Conservation (phyloP, 805 yeast genomes). For the Osmozyma mogii region DNA sequence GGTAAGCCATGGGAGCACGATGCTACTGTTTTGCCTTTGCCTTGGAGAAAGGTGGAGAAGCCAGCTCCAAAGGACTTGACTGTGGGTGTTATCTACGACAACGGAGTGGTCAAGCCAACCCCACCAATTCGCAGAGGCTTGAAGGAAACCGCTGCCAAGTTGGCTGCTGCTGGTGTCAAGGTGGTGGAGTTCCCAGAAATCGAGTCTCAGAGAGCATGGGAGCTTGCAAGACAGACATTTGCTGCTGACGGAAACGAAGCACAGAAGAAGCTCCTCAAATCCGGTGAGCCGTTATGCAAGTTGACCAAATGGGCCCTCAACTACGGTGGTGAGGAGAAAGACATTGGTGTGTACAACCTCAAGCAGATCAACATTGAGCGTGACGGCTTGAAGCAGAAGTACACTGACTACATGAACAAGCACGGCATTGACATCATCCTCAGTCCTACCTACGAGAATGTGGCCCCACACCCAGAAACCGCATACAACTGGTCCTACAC, state of each 20-base stretch:
- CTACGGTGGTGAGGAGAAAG: constrained; percentile 49
- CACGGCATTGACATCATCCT: constrained; percentile 58
- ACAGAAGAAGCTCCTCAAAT: constrained; percentile 44
- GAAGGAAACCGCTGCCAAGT: constrained; percentile 43
- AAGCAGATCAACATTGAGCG: constrained; percentile 47
- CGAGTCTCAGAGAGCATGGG: constrained; percentile 48
- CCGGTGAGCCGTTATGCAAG: constrained; percentile 65
- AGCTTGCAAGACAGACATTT: constrained; percentile 51
- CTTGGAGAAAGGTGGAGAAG: constrained; percentile 43
- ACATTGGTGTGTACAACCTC: constrained; percentile 41
- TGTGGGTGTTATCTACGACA: constrained; percentile 57
- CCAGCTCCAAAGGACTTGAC: constrained; percentile 39
- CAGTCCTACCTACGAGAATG: constrained; percentile 61
- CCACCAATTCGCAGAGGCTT: constrained; percentile 55
- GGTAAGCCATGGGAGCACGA: constrained; percentile 61
- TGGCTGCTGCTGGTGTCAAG: constrained; percentile 51
- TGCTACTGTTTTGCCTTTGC: constrained; percentile 39
- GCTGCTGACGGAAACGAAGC: constrained; percentile 60
- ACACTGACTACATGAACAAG: constrained; percentile 43
- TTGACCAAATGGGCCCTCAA: constrained; percentile 56
- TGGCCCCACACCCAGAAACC: constrained; percentile 60
- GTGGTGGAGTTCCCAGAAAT: constrained; percentile 53
- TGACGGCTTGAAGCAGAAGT: constrained; percentile 52
- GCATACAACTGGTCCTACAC: constrained; percentile 79
- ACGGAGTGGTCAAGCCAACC: constrained; percentile 57